Evolutionary conservation across 2,329 filamentous ascomycete genomes (phyloP).

Genomic region (Aspergillus piperis): DNA sequence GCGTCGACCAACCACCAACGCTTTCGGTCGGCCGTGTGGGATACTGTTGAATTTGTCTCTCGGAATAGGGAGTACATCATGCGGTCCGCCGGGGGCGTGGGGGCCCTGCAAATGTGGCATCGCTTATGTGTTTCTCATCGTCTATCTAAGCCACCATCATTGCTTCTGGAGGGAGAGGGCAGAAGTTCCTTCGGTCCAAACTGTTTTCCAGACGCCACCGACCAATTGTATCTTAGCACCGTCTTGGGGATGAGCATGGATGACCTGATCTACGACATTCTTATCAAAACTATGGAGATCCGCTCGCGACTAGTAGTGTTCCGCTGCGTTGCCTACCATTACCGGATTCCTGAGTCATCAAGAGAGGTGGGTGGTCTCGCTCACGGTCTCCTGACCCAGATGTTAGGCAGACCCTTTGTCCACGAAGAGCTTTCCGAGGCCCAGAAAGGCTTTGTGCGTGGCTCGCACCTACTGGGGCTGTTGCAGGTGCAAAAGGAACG

Average conservation of each 20-base stretch:
- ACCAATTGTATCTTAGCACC: constrained; percentile 20
- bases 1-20: constrained; percentile 16
- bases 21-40: constrained; percentile 16
- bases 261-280: constrained; percentile 26
- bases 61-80: neutral
- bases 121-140: constrained; percentile 23
- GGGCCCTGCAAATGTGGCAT: constrained; percentile 25
- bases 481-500: constrained; percentile 19
- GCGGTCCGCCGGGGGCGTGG: neutral
- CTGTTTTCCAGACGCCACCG: constrained; percentile 11
- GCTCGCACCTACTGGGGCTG: constrained; percentile 17
- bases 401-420: constrained; percentile 8
- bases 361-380: constrained; percentile 10
- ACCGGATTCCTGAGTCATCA: constrained; percentile 4
- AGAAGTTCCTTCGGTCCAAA: constrained; percentile 13
- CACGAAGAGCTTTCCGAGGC: constrained; percentile 14
- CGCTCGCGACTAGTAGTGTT: constrained; percentile 19
- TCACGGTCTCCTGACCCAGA: constrained; percentile 8
- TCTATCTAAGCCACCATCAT: constrained; percentile 18
- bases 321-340: constrained; percentile 13
- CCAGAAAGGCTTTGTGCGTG: constrained; percentile 14
- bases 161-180: constrained; percentile 22
- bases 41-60: constrained; percentile 14
- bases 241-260: constrained; percentile 20
- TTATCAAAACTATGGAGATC: constrained; percentile 25